Evolutionary conservation across 2,329 filamentous ascomycete genomes (phyloP), one percentile per base, ranked within the genome.

Genomic region (Apiospora malaysiana): DNA sequence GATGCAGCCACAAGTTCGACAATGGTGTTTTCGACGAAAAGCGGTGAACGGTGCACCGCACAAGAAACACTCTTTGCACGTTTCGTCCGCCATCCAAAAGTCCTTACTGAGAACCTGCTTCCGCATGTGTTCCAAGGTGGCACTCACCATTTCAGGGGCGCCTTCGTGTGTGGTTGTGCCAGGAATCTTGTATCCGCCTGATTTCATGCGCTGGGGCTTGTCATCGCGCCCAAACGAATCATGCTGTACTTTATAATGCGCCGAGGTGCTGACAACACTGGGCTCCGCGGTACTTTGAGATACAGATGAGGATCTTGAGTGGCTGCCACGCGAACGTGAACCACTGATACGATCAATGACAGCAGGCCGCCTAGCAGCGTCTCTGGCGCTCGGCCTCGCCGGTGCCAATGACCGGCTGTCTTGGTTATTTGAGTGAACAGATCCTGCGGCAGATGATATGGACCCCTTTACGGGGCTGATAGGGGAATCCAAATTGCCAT

Each of bases 71-170:
- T 98, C 95, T 79, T 97, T 98, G 72, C 95, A 97, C 73, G 97
- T 98, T 78, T 98, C 96, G 79, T 99, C 96, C 72, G 94, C 93
- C 96, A 99, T 99, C 96, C 95, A 98, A 76, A 97, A 98, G 76
- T 98, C 95, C 78, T 95, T 96, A 79, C 93, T 97, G 65, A 98
- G 84, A 9, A 99, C 91, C 78, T 95, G 94, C 77, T 94, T 93
- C 73, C 92, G 90, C 85, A 97, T 92, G 75, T 93, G 91, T 68
- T 90, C 89, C 8, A 92, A 82, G 70, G 88, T 87, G 10, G 88
- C 87, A 76, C 85, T 91, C 71, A 91, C 89, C 67, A 85, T 84
- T 71, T 89, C 89, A 2, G 87, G 86, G 6, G 86, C 87, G 2
- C 87, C 87, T 75, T 90, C 88, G 70, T 86, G 87, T 12, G 83